Evolutionary conservation across 2,329 filamentous ascomycete genomes (phyloP).

Genomic region (Ceratocystis lukuohia): DNA sequence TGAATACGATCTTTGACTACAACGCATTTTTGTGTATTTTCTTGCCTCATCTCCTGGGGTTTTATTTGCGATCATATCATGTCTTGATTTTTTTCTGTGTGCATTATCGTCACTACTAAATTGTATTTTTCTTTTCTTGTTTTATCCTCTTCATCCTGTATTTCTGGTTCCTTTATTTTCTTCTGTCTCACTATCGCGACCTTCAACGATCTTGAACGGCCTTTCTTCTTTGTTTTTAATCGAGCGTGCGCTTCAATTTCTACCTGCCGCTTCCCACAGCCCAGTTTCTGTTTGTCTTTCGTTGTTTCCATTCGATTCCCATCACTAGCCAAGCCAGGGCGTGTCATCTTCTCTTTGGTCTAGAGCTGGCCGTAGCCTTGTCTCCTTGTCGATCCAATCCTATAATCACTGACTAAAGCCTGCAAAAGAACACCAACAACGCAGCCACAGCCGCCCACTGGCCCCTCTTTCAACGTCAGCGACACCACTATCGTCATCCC

Average conservation of each 20-base stretch:
- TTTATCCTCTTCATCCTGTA: background rate
- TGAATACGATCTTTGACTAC: background rate
- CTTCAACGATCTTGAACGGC: background rate
- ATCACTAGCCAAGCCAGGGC: background rate
- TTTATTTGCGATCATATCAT: background rate
- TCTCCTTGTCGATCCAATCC: background rate
- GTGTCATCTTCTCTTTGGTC: background rate
- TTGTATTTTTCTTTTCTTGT: background rate
- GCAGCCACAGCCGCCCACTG: too few relatives aligned
- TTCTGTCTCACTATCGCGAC: background rate
- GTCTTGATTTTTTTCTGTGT: constrained; percentile 6
- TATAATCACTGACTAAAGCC: background rate
- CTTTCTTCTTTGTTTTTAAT: background rate
- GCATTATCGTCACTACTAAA: background rate
- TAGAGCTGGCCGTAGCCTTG: background rate
- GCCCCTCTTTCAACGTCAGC: background rate
- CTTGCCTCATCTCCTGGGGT: background rate
- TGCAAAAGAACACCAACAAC: background rate
- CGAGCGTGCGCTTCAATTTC: background rate
- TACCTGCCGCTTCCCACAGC: background rate
- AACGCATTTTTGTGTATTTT: background rate
- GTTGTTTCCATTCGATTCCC: too few relatives aligned
- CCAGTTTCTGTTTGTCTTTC: background rate
- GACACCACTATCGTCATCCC: background rate
- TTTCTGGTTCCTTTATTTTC: constrained; percentile 5